Base-by-base conservation (phyloP, 768 basidiomycete genomes). In the Phlebiopsis gigantea region DNA sequence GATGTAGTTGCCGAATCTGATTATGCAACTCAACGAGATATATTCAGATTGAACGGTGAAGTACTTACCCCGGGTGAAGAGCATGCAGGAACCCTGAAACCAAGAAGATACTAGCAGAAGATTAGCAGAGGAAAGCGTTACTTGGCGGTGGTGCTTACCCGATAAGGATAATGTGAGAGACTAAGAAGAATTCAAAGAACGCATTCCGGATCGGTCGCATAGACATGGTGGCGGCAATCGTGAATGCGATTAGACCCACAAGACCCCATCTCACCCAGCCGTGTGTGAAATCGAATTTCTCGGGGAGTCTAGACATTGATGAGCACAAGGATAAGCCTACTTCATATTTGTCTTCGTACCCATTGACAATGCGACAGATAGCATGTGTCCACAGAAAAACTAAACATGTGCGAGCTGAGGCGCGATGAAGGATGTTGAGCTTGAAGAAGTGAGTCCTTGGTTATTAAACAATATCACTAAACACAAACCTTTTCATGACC, bases 341-440 rank as follows among this genome's bases (percentile, higher is more conserved):
- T 39, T 9, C 34, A 39, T 1, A 24, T n/a, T 21, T 34, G 17
- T 14, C 5, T n/a, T 12, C 59, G n/a, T 49, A 64, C 65, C 62
- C 64, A 17, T 29, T 22, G 7, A 34, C n/a, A 12, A 65, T 60
- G 21, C 46, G 69, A 62, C 41, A 70, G 21, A 74, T 62, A n/a
- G 72, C 73, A 57, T 79, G 77, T 21, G 76, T 67, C 77, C 76
- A 77, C 17, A 77, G 59, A n/a, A 77, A 67, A 15, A 77, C 57
- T 43, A 77, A 64, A 58, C 73, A 69, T 12, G 74, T 72, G 31
- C 77, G 66, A 21, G 75, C 75, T n/a, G 76, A 70, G 30, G 75
- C 75, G 17, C 76, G 73, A 61, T 77, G 77, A 30, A 79, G 70
- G 31, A 77, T 70, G 52, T 79, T 77, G 34, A 78, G 64, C 76